Base-by-base conservation (phyloP, 2,329 filamentous ascomycete genomes). In the Colletotrichum siamense region DNA sequence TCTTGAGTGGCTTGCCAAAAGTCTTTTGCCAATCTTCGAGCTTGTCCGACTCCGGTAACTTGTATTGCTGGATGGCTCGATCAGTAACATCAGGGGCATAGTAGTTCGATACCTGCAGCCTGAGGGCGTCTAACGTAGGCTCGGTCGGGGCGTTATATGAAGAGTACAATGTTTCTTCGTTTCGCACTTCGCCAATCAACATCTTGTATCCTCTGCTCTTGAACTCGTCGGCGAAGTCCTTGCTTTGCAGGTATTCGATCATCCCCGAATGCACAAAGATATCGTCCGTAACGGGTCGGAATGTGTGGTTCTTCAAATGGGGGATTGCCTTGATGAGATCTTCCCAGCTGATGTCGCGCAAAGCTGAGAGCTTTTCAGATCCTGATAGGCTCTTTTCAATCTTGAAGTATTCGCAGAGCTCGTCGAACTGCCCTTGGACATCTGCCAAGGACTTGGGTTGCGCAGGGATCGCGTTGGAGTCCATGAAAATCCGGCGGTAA, bases 381-480 rank as follows among this genome's bases (percentile, higher is more conserved):
- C 80, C 77, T 1, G 83, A 73, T 4, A 79, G 39, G 4, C 57
- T 28, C 3, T 26, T 10, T 1, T 82, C 64, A 12, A 87, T 82
- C 1, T 76, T 61, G 63, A 87, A 86, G 49, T 84, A 78, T 0
- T 77, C 34, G 72, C 85, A 87, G 0, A 88, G 74, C 71, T 88
- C 87, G 18, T 87, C 83, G 70, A 88, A 88, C 73, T 88, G 87
- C 0, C 75, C 77, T 12, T 87, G 83, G 1, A 82, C 80, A 30
- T 87, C 84, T 0, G 78, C 78, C 0, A 85, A 78, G 0, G 81
- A 83, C 75, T 86, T 88, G 0, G 86, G 86, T 44, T 88, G 86
- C 6, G 87, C 85, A 0, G 85, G 86, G 26, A 88, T 87, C 0
- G 86, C 85, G 75, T 88, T 89, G 3, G 87, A 88, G 62, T 84